phyloP scores from a whole-genome alignment of 2,329 filamentous ascomycete genomes.

The Penicillium digitatum region DNA sequence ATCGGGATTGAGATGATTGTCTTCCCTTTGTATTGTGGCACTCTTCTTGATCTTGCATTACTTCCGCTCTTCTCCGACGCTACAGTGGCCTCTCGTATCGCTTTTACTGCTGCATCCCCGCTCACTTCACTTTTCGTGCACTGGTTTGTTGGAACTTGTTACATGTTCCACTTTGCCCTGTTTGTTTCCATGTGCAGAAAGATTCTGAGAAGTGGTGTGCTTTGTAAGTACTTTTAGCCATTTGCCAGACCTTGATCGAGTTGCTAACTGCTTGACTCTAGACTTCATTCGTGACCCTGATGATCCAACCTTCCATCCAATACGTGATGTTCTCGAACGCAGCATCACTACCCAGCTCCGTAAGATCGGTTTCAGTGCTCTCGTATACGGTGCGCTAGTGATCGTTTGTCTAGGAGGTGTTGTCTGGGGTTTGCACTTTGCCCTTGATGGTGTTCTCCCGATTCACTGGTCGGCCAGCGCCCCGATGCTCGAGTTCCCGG shows the following conservation, averaged over 20 bases:
- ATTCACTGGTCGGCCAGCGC: slow-evolving; percentile 92
- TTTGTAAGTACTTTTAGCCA: slow-evolving; percentile 60
- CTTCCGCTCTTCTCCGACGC: slow-evolving; percentile 83
- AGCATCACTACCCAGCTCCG: slow-evolving; percentile 87
- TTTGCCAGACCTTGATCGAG: neutral
- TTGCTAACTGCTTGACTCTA: slow-evolving; percentile 30
- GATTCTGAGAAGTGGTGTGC: slow-evolving; percentile 89
- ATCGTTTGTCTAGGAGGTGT: slow-evolving; percentile 91
- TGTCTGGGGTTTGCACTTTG: slow-evolving; percentile 78
- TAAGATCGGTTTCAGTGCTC: slow-evolving; percentile 92
- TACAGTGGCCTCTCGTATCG: slow-evolving; percentile 69
- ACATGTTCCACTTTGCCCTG: slow-evolving; percentile 99
- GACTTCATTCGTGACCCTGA: slow-evolving; percentile 98
- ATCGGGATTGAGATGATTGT: slow-evolving; percentile 99
- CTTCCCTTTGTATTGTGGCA: slow-evolving; percentile 91
- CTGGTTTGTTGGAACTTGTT: slow-evolving; percentile 97
- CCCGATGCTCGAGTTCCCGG: slow-evolving; percentile 87
- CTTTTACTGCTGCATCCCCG: slow-evolving; percentile 74
- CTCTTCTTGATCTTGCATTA: slow-evolving; percentile 82
- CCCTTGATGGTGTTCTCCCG: slow-evolving; percentile 69
- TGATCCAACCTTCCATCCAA: slow-evolving; percentile 95
- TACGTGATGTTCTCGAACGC: slow-evolving; percentile 91
- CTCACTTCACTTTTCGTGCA: slow-evolving; percentile 93
- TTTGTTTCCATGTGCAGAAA: slow-evolving; percentile 99
- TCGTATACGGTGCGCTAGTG: slow-evolving; percentile 91